Conservation (phyloP, 2,329 filamentous ascomycete species). For the Phaeoacremonium minimum region DNA sequence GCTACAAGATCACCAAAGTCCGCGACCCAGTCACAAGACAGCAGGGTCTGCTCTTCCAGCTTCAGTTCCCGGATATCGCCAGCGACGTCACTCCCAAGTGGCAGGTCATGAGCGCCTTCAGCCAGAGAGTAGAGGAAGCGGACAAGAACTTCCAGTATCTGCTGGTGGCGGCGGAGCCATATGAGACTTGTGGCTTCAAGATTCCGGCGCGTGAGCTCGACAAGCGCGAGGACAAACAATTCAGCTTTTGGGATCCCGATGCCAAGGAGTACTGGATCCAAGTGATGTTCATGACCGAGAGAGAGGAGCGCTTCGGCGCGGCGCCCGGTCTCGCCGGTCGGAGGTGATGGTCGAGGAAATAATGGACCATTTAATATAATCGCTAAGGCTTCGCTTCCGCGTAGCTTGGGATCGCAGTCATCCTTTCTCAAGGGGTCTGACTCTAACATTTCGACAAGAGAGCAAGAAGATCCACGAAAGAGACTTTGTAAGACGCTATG, state of each 20-base stretch:
- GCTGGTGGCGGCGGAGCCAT: conserved; percentile 91
- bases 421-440: too few species aligned
- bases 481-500: too few species aligned
- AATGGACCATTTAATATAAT: too few species aligned
- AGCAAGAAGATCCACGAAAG: too few species aligned
- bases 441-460: too few species aligned
- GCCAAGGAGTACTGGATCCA: conserved; percentile 97
- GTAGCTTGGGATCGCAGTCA: too few species aligned
- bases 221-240: conserved; percentile 80
- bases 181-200: conserved; percentile 97
- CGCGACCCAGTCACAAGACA: conserved; percentile 85
- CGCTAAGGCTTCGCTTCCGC: too few species aligned
- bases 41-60: conserved; percentile 88
- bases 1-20: conserved; percentile 97
- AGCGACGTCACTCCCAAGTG: conserved; percentile 74
- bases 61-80: conserved; percentile 90
- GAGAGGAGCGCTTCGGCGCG: conserved; percentile 80
- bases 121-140: conserved; percentile 91
- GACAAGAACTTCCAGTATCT: conserved; percentile 95
- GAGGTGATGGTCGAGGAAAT: conserved; percentile 25
- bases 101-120: conserved; percentile 96
- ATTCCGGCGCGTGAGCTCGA: conserved; percentile 91
- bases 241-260: conserved; percentile 93
- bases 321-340: conserved; percentile 55
- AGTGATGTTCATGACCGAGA: conserved; percentile 96